Conservation (phyloP, 1,284 basidiomycete species). For the Gymnopus androsaceus region DNA sequence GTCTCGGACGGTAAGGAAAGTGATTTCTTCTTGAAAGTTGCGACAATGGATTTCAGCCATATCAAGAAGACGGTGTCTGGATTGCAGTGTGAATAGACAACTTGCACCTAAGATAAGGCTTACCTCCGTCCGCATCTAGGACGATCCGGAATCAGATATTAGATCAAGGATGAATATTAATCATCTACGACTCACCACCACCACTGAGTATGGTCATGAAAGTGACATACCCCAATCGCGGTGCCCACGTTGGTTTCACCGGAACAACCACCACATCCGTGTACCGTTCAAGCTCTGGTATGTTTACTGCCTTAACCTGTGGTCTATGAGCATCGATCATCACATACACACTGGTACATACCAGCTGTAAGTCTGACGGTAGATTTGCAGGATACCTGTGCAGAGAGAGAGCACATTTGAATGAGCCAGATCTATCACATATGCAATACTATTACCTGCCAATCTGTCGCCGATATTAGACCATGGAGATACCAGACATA, state of each 20-base stretch:
- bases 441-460: slow-evolving; percentile 28
- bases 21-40: slow-evolving; percentile 39
- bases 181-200: slow-evolving; percentile 49
- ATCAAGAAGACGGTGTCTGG: slow-evolving; percentile 62
- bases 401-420: no score
- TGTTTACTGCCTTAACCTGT: slow-evolving; percentile 55
- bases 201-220: slow-evolving; percentile 60
- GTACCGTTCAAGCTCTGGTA: slow-evolving; percentile 46
- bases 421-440: not conserved
- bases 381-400: slow-evolving; percentile 61
- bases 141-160: not conserved
- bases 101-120: not conserved
- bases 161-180: no score
- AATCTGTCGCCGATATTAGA: no score
- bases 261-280: slow-evolving; percentile 61
- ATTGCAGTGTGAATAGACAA: no score
- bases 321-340: slow-evolving; percentile 39
- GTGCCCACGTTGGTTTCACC: slow-evolving; percentile 38
- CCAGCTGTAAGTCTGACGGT: slow-evolving; percentile 65
- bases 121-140: slow-evolving; percentile 17
- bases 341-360: slow-evolving; percentile 20
- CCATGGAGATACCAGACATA: not conserved
- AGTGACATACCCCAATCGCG: slow-evolving; percentile 20
- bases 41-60: slow-evolving; percentile 19
- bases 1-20: slow-evolving; percentile 41